Evolutionary conservation across 768 basidiomycete genomes (phyloP), one percentile per base, ranked within the genome.

Genomic region (Leccinum uliginosum): DNA sequence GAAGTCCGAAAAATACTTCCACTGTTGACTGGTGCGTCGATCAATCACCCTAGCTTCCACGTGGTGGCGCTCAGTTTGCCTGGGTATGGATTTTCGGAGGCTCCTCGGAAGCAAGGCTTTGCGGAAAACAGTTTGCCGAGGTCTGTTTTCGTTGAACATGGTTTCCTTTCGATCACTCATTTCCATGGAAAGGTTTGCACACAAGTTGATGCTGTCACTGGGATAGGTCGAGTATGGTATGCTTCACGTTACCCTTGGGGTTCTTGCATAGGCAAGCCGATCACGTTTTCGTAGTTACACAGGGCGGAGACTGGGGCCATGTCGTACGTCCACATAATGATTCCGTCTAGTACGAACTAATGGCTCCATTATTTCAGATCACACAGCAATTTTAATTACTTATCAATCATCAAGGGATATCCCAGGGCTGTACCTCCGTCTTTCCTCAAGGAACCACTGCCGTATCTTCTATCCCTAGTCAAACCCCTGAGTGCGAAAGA

Each of bases 21-120:
- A 2, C 63, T 84, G 4, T 68, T 88, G 57, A 73, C 78, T 0
- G 67, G 74, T 21, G 66, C 69, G 0, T 73, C 75, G 2, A 55
- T 71, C 1, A 68, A 74, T 0, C 73, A 80, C 5, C 84, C 83
- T 2, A 80, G 76, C 53, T 87, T 87, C 65, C 82, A 86, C 59
- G 82, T 87, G 19, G 82, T 87, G 0, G 80, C 80, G 0, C 59
- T 78, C 34, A 80, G 84, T 61, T 62, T 86, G 17, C 85, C 84
- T 10, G 83, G 83, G 0, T 87, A 71, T 66, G 84, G 83, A 0
- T 86, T 85, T 67, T 85, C 85, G 0, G 77, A 83, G 45, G 81
- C 78, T 0, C 78, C 82, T 0, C 79, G 66, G 50, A 79, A 79
- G 63, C 75, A 74, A 55, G 83, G 83, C 0, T 86, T 86, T 58